These are phyloP conservation scores for Leccinum angustisporum DNA, from an alignment of 1,284 basidiomycete species.

Conservation along the genomic window DNA sequence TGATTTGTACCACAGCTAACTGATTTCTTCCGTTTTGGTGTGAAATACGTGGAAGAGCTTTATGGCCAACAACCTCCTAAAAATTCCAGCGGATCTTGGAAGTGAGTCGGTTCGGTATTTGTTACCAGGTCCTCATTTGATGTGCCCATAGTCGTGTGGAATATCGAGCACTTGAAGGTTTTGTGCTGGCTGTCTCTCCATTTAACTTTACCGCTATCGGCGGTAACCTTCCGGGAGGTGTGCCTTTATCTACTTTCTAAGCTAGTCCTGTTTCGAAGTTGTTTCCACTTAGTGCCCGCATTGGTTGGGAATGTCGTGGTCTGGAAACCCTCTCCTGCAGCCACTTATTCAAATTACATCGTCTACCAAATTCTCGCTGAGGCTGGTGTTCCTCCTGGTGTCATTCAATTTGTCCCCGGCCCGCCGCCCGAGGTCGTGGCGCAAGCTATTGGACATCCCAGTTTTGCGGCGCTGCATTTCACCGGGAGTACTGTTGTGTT, in stretches of 20 bases:
- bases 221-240: conserved; percentile 83
- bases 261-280: conserved; percentile 5
- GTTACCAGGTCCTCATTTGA: conserved; percentile 5
- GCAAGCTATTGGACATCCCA: conserved; percentile 76
- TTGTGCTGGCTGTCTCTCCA: conserved; percentile 95
- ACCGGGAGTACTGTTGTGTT: conserved; percentile 96
- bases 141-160: conserved; percentile 68
- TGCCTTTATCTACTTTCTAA: conserved; percentile 22
- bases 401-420: conserved; percentile 97
- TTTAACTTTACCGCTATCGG: conserved; percentile 99
- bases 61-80: conserved; percentile 88
- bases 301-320: conserved; percentile 94
- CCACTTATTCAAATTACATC: conserved; percentile 95
- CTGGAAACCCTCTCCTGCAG: conserved; percentile 98
- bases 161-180: conserved; percentile 95
- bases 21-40: conserved; percentile 97
- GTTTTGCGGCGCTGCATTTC: conserved; percentile 93
- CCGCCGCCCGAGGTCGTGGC: conserved; percentile 80
- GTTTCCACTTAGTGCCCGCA: conserved; percentile 66
- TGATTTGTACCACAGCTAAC: conserved; percentile 52
- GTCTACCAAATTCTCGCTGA: conserved; percentile 90
- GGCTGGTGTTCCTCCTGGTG: conserved; percentile 91
- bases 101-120: conserved; percentile 54
- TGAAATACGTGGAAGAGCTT: conserved; percentile 95
- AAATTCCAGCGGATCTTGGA: conserved; percentile 91